Evolutionary conservation across 495 filamentous ascomycete genomes (phyloP).

Genomic region (Friedmanniomyces endolithicus): DNA sequence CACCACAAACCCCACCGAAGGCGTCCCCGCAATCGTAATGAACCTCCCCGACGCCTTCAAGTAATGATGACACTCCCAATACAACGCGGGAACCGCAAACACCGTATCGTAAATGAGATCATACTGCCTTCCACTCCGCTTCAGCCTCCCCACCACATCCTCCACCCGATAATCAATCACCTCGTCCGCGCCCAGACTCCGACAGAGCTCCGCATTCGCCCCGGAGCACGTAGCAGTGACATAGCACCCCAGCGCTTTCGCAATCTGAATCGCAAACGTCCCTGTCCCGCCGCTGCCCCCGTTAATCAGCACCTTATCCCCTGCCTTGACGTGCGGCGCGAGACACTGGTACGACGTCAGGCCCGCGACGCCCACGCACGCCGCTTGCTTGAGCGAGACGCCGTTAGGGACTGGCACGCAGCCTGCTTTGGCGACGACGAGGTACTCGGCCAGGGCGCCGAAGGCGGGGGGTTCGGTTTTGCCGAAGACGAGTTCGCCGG

Average conservation of each 20-base stretch:
- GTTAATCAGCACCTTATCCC: conserved; percentile 30
- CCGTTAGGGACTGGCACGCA: conserved; percentile 20
- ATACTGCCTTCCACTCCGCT: neutral
- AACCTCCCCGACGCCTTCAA: conserved; percentile 41
- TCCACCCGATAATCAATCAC: conserved; percentile 47
- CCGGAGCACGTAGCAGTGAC: conserved; percentile 27
- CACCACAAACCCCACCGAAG: conserved; percentile 2
- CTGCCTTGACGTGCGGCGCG: conserved; percentile 19
- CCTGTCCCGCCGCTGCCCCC: conserved; percentile 29
- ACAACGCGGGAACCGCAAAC: conserved; percentile 38
- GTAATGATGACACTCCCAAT: conserved; percentile 45
- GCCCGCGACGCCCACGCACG: conserved; percentile 21
- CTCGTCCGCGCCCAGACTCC: conserved; percentile 51
- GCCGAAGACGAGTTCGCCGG: conserved; percentile 28
- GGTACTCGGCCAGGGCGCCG: conserved; percentile 23
- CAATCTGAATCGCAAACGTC: conserved; percentile 26
- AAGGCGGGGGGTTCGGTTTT: conserved; percentile 6
- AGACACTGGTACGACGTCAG: conserved; percentile 27
- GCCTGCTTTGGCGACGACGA: conserved; percentile 13
- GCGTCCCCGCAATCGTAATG: conserved; percentile 33
- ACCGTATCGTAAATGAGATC: conserved; percentile 45
- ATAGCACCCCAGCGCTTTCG: conserved; percentile 24
- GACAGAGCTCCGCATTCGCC: conserved; percentile 31
- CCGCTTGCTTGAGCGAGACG: conserved; percentile 21
- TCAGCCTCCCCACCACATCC: neutral